phyloP scores from a whole-genome alignment of 1,139 yeast species.

The Scheffersomyces stambukii region DNA sequence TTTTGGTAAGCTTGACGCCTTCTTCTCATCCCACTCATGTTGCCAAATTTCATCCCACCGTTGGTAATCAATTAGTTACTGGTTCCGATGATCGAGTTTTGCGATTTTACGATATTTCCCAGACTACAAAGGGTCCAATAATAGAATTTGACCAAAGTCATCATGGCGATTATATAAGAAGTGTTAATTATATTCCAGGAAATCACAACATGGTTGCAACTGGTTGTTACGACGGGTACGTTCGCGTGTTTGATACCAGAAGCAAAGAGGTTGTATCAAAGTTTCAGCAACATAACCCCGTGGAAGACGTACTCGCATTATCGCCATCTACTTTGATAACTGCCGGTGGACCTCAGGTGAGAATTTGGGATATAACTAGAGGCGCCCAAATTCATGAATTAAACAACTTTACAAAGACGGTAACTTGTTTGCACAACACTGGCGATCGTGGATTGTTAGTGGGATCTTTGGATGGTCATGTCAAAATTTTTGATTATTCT shows the following conservation, averaged over 20 bases:
- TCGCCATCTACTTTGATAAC: conserved; percentile 76
- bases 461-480: conserved; percentile 96
- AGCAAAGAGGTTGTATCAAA: conserved; percentile 28
- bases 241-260: conserved; percentile 85
- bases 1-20: conserved; percentile 76
- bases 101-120: conserved; percentile 84
- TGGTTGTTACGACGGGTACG: conserved; percentile 89
- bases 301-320: conserved; percentile 80
- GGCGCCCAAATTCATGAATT: conserved; percentile 62
- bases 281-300: conserved; percentile 48
- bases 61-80: conserved; percentile 69
- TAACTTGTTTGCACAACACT: conserved; percentile 73
- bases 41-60: conserved; percentile 82
- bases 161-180: conserved; percentile 85
- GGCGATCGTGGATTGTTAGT: conserved; percentile 77
- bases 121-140: conserved; percentile 60
- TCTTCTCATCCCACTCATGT: conserved; percentile 88
- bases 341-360: conserved; percentile 85
- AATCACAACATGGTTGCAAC: conserved; percentile 75
- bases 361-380: conserved; percentile 88
- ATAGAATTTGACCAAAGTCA: conserved; percentile 56
- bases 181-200: conserved; percentile 75
- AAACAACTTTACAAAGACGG: conserved; percentile 87
- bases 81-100: conserved; percentile 91
- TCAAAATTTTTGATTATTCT: conserved; percentile 82